phyloP scores from a whole-genome alignment of 1,139 yeast species.

The Saccharomycopsis hybrid region DNA sequence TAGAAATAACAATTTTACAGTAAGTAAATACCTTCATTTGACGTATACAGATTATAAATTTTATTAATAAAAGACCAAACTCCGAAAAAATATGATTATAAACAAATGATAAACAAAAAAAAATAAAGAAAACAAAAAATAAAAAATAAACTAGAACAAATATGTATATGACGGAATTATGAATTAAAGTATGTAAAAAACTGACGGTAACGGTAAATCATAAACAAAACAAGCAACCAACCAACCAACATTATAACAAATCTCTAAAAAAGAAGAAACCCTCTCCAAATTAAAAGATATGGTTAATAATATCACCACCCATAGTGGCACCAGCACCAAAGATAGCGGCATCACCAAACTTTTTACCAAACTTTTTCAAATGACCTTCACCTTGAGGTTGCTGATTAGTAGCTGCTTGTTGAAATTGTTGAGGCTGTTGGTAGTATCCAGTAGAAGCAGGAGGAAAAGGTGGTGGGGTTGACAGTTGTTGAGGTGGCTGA shows the following conservation, averaged over 20 bases:
- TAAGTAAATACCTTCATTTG: background rate
- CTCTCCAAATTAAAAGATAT: slow-evolving; percentile 50
- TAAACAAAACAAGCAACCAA: background rate
- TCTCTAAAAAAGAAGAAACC: no score
- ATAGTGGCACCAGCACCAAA: slow-evolving; percentile 98
- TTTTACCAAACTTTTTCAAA: slow-evolving; percentile 68
- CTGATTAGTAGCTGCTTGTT: slow-evolving; percentile 26
- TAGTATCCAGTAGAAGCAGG: slow-evolving; percentile 43
- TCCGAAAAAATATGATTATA: no score
- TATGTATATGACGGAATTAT: no score
- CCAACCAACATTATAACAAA: background rate
- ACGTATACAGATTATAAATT: no score
- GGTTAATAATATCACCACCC: slow-evolving; percentile 81
- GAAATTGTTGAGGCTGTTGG: slow-evolving; percentile 33
- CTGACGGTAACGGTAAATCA: no score
- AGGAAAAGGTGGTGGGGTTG: slow-evolving; percentile 39
- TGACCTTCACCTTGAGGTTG: slow-evolving; percentile 30
- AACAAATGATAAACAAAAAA: background rate
- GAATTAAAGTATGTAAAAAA: no score
- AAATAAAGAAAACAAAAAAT: background rate
- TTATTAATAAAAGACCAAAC: no score
- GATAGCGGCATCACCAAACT: slow-evolving; percentile 86
- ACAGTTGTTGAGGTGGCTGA: slow-evolving; percentile 28
- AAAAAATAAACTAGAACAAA: no score
- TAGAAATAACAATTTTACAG: slow-evolving; percentile 28